Evolutionary conservation across 192 early-diverging fungal species (phyloP).

Genomic region (Polychytrium aggregatum): DNA sequence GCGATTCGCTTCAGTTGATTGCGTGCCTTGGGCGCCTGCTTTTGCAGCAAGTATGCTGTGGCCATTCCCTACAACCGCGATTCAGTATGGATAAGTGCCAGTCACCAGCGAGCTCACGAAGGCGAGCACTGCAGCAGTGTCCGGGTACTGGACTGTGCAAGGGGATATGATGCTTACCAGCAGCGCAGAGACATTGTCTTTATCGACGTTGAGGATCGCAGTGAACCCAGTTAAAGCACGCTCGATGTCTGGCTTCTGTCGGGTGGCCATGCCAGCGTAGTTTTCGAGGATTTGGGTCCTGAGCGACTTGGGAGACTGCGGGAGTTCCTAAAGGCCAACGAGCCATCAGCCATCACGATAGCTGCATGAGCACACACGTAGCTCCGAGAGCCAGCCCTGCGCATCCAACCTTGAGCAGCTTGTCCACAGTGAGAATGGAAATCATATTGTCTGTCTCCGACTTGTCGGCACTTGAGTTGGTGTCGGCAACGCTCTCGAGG

Average conservation of each 20-base stretch:
- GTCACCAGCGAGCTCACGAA: no score
- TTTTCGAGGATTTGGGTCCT: constrained; percentile 32
- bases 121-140: no score
- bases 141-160: neutral
- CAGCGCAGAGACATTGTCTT: constrained; percentile 39
- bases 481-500: constrained; percentile 14
- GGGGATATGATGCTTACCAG: constrained; percentile 18
- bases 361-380: neutral
- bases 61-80: constrained; percentile 26
- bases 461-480: constrained; percentile 3
- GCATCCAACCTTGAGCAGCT: constrained; percentile 40
- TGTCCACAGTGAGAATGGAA: constrained; percentile 36
- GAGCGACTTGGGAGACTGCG: constrained; percentile 27
- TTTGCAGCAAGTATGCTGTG: constrained; percentile 35
- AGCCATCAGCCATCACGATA: no score
- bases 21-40: constrained; percentile 39
- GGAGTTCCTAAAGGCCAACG: constrained; percentile 27
- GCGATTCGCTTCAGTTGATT: constrained; percentile 42
- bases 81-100: no score
- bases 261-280: constrained; percentile 36
- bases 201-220: constrained; percentile 32
- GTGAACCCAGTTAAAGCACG: constrained; percentile 24
- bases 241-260: constrained; percentile 43
- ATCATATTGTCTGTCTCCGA: constrained; percentile 34
- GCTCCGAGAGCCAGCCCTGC: no score